Conservation (phyloP, 2,329 filamentous ascomycete genomes). For the Xylaria sp. region DNA sequence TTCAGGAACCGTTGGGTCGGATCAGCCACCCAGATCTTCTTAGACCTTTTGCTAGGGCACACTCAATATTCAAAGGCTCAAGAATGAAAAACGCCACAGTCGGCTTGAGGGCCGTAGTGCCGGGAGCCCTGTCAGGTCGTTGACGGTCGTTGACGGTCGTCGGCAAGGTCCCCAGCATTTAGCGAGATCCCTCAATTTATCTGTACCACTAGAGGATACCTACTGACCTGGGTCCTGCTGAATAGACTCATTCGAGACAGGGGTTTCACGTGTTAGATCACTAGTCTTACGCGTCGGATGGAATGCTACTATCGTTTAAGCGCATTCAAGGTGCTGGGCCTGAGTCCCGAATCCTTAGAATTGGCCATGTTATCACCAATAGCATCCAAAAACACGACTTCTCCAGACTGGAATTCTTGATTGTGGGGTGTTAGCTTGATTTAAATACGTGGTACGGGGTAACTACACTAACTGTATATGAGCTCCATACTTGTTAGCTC, state of each 20-base stretch:
- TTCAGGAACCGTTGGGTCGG: not conserved
- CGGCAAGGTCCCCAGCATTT: constrained; percentile 4
- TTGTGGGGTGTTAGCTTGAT: not conserved
- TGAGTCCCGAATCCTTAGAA: not conserved
- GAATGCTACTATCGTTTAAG: constrained; percentile 1
- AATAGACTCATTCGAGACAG: constrained; percentile 21
- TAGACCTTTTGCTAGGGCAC: constrained; percentile 5
- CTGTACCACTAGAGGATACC: not conserved
- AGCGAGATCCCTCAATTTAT: constrained; percentile 29
- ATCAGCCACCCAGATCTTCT: constrained; percentile 4
- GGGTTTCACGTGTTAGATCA: constrained; percentile 25
- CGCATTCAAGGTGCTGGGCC: not conserved
- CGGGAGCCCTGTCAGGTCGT: constrained; percentile 27
- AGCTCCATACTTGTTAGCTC: not conserved
- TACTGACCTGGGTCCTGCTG: constrained; percentile 18
- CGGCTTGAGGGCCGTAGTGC: constrained; percentile 34
- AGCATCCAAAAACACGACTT: not conserved
- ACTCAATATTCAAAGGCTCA: not conserved
- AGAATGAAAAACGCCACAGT: constrained; percentile 23
- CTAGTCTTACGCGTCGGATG: constrained; percentile 14
- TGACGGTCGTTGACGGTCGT: constrained; percentile 7
- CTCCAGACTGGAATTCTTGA: not conserved
- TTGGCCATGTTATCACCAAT: constrained; percentile 1
- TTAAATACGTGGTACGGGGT: not conserved
- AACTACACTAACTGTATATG: not conserved